phyloP scores from a whole-genome alignment of 495 filamentous ascomycete genomes.

The Aspergillus saccharolyticus region DNA sequence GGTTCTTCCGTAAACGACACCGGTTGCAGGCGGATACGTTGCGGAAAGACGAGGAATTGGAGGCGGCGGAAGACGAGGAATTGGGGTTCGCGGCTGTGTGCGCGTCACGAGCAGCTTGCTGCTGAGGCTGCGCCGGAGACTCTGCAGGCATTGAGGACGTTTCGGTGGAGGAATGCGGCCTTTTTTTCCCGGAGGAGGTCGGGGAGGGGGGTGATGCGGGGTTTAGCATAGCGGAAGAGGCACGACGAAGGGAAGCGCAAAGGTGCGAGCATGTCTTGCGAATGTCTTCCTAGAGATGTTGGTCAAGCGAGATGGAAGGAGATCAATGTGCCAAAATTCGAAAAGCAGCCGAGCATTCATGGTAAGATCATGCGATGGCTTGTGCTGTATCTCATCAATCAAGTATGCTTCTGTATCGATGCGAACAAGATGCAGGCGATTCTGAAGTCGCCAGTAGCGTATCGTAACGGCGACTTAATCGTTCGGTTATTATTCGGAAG shows the following conservation, averaged over 20 bases:
- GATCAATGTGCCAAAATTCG: slow-evolving; percentile 14
- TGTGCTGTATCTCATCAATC: not conserved
- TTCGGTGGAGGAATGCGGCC: slow-evolving; percentile 32
- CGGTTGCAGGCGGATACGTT: slow-evolving; percentile 95
- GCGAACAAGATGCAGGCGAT: not conserved
- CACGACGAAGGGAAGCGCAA: slow-evolving; percentile 23
- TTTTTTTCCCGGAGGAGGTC: slow-evolving; percentile 37
- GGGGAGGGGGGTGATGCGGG: slow-evolving; percentile 32
- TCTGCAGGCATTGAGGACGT: slow-evolving; percentile 20
- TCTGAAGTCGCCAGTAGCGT: slow-evolving; percentile 8
- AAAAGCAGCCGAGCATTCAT: slow-evolving; percentile 32
- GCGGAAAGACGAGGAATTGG: slow-evolving; percentile 63
- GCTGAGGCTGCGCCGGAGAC: slow-evolving; percentile 11
- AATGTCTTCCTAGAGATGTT: slow-evolving; percentile 18
- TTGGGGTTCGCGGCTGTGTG: slow-evolving; percentile 18
- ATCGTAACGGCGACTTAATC: not conserved
- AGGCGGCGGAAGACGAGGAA: slow-evolving; percentile 21
- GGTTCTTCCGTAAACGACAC: slow-evolving; percentile 86
- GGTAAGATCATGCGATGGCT: slow-evolving; percentile 22
- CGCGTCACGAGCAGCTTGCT: slow-evolving; percentile 10
- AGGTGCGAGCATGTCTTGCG: slow-evolving; percentile 37
- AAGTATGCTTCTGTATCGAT: not conserved
- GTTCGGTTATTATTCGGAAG: slow-evolving; percentile 10
- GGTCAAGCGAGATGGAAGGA: slow-evolving; percentile 8
- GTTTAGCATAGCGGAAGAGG: slow-evolving; percentile 37